Percentiles rank a stretch among this genome's conserved stretches.
These are phyloP conservation scores for Aspergillus alliaceus DNA, from an alignment of 2,329 filamentous ascomycete species.

Conservation along the genomic window DNA sequence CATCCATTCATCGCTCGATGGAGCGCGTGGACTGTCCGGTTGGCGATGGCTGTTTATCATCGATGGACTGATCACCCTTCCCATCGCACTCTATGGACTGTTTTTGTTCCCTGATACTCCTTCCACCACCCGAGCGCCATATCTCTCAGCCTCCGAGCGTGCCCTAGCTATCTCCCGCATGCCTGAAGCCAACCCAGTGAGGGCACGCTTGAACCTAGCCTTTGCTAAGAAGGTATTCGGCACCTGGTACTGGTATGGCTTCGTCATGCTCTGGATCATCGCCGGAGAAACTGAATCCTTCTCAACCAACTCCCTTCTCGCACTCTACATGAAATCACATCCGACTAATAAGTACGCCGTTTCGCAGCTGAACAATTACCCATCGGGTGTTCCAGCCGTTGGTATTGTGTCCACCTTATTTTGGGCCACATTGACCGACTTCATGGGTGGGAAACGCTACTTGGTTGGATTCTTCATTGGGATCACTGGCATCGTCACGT, in stretches of 20 bases:
- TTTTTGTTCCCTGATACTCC: slow-evolving; percentile 43
- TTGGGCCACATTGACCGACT: slow-evolving; percentile 68
- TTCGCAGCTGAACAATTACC: slow-evolving; percentile 54
- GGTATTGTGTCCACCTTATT: slow-evolving; percentile 61
- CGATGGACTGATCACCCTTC: slow-evolving; percentile 44
- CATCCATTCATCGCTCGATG: slow-evolving; percentile 32
- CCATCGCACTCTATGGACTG: slow-evolving; percentile 45
- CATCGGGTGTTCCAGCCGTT: slow-evolving; percentile 54
- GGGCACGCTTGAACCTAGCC: slow-evolving; percentile 17
- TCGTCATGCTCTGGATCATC: slow-evolving; percentile 53
- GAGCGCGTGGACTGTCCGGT: slow-evolving; percentile 27
- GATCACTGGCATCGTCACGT: slow-evolving; percentile 61
- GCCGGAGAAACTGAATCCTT: slow-evolving; percentile 72
- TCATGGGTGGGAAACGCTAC: slow-evolving; percentile 58
- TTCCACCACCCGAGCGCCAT: slow-evolving; percentile 34
- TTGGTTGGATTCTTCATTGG: slow-evolving; percentile 68
- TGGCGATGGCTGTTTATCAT: slow-evolving; percentile 43
- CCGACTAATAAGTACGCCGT: slow-evolving; percentile 48
- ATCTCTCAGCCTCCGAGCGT: slow-evolving; percentile 33
- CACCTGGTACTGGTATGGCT: slow-evolving; percentile 40
- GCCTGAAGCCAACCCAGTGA: slow-evolving; percentile 22
- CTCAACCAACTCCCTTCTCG: slow-evolving; percentile 60
- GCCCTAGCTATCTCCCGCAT: slow-evolving; percentile 33
- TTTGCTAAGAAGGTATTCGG: slow-evolving; percentile 33
- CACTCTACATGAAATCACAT: slow-evolving; percentile 52